Conservation (phyloP, 192 early-diverging fungal species). For the Phycomyces blakesleeanus region DNA sequence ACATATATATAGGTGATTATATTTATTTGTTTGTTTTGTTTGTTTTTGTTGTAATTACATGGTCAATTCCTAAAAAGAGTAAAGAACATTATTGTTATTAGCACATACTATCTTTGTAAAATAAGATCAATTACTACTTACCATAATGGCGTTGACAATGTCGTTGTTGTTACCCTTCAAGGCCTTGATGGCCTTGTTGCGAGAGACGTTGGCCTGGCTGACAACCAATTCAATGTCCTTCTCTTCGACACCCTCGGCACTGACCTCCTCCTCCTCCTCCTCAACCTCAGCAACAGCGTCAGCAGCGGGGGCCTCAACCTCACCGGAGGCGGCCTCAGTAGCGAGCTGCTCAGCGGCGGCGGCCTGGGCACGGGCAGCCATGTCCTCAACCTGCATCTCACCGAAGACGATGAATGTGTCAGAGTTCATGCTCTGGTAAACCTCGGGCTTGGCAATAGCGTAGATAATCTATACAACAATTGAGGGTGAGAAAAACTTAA, state of each 20-base stretch:
- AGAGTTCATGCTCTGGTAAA: conserved; percentile 84
- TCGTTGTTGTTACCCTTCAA: conserved; percentile 84
- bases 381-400: conserved; percentile 87
- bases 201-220: conserved; percentile 81
- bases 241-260: conserved; percentile 79
- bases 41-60: too few relatives aligned
- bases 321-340: conserved; percentile 47
- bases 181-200: conserved; percentile 88
- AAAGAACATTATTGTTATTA: too few relatives aligned
- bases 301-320: conserved; percentile 46
- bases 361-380: conserved; percentile 69
- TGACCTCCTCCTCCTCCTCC: conserved; percentile 74
- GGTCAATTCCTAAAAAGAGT: too few relatives aligned
- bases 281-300: conserved; percentile 30
- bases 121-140: not conserved
- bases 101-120: too few relatives aligned
- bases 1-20: too few relatives aligned
- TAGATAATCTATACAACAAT: conserved; percentile 60
- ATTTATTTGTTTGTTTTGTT: too few relatives aligned
- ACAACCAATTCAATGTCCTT: conserved; percentile 96
- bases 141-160: conserved; percentile 77
- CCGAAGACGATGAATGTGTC: conserved; percentile 98
- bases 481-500: not conserved
- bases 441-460: conserved; percentile 87
- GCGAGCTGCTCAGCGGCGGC: conserved; percentile 58